Evolutionary conservation across 306 rosid species (phyloP), one percentile per base, ranked within the genome.

Genomic region (Pterocarpus macrocarpus): DNA sequence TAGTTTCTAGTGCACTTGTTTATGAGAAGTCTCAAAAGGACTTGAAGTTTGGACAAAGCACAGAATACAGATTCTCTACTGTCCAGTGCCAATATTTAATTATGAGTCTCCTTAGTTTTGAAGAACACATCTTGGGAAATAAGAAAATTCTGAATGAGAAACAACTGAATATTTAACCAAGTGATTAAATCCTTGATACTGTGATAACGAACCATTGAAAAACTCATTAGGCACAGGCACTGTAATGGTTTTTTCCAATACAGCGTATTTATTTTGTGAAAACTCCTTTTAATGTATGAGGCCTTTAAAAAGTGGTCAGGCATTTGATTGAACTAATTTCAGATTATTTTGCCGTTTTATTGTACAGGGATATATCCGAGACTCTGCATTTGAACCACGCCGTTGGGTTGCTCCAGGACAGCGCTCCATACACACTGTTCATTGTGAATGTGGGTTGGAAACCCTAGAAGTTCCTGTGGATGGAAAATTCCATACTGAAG

Each of bases 351-450:
- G 81, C 39, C 68, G 50, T 88, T 76, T 79, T 85, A 6, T 73
- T 47, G 22, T 4, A 75, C 73, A 95, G 99, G 97, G 90, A 49
- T 93, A 91, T 78, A 87, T 93, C 53, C 90, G 90, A 53, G 98
- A 95, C 75, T 75, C 90, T 57, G 92, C 98, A 63, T 95, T 95
- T 84, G 99, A 95, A 83, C 97, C 98, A 9, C 97, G 97, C 35
- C 97, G 99, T 41, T 95, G 99, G 99, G 84, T 84, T 85, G 98
- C 98, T 81, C 98, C 99, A 0, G 99, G 98, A 78, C 97, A 95
- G 71, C 67, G 17, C 80, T 79, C 89, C 52, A 50, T 90, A 75
- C 87, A 88, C 16, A 66, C 89, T 32, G 91, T 86, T 82, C 75
- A 68, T 72, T 95, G 99, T 86, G 78, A 88, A 78, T 93, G 98